phyloP scores from a whole-genome alignment of 805 yeast species.

The Zygosaccharomyces pseudorouxii region DNA sequence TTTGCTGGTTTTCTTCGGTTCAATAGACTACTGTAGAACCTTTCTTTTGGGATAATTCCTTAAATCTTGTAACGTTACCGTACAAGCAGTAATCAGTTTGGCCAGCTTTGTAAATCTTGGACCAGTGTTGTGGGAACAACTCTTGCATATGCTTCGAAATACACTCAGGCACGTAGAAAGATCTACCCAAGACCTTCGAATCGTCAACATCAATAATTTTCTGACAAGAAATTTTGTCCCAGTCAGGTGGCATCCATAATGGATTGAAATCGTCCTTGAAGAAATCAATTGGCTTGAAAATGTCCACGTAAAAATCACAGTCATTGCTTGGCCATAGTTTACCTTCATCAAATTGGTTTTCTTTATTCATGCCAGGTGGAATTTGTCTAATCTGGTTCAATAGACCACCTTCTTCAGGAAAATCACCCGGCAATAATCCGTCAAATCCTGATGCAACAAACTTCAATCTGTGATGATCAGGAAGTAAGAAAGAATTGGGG shows the following conservation, averaged over 20 bases:
- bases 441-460: slow-evolving; percentile 76
- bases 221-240: slow-evolving; percentile 48
- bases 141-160: slow-evolving; percentile 26
- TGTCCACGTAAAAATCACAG: slow-evolving; percentile 74
- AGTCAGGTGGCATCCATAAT: slow-evolving; percentile 29
- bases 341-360: slow-evolving; percentile 58
- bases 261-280: slow-evolving; percentile 42
- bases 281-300: slow-evolving; percentile 43
- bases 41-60: background rate
- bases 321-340: slow-evolving; percentile 45
- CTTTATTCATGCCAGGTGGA: slow-evolving; percentile 71
- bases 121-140: slow-evolving; percentile 15
- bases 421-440: slow-evolving; percentile 87
- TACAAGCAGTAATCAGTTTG: slow-evolving; percentile 51
- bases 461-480: slow-evolving; percentile 54
- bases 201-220: slow-evolving; percentile 49
- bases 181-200: slow-evolving; percentile 52
- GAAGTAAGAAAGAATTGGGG: slow-evolving; percentile 82
- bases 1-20: background rate
- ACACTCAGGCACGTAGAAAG: slow-evolving; percentile 48
- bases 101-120: slow-evolving; percentile 34
- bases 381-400: slow-evolving; percentile 41
- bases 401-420: slow-evolving; percentile 42
- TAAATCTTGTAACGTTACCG: slow-evolving; percentile 19
- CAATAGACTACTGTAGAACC: background rate